Evolutionary conservation across 2,329 filamentous ascomycete genomes (phyloP).

Genomic region (Penicillium sp.): DNA sequence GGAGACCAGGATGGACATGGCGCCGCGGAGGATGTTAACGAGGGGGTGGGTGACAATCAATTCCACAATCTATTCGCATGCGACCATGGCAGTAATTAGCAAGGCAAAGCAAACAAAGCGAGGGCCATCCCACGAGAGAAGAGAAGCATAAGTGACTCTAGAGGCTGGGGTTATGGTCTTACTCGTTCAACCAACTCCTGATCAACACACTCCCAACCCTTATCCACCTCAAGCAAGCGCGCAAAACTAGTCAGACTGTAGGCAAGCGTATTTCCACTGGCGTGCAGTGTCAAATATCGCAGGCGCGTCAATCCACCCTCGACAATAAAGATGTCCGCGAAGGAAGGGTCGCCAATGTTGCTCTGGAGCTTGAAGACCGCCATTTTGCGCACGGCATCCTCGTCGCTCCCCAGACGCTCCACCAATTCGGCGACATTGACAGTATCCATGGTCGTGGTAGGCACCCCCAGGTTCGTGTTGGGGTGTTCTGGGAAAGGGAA

Average conservation of each 20-base stretch:
- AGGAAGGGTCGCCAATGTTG: slow-evolving; percentile 93
- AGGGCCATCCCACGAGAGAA: not conserved
- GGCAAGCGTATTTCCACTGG: slow-evolving; percentile 90
- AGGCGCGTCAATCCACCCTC: slow-evolving; percentile 84
- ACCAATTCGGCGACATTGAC: slow-evolving; percentile 64
- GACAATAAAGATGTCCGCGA: slow-evolving; percentile 94
- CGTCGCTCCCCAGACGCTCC: slow-evolving; percentile 63
- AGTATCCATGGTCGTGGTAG: slow-evolving; percentile 55
- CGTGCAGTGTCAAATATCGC: slow-evolving; percentile 79
- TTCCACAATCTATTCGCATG: slow-evolving; percentile 71
- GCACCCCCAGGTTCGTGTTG: slow-evolving; percentile 1
- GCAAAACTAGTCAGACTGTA: slow-evolving; percentile 91
- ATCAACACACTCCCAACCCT: slow-evolving; percentile 82
- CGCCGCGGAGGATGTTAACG: slow-evolving; percentile 94
- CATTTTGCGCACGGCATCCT: slow-evolving; percentile 97
- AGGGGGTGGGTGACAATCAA: slow-evolving; percentile 93
- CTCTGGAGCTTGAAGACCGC: slow-evolving; percentile 97
- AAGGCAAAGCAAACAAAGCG: not conserved
- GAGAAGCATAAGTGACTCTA: not conserved
- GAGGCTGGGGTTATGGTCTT: slow-evolving; percentile 33
- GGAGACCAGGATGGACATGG: slow-evolving; percentile 94
- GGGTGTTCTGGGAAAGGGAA: slow-evolving; percentile 4
- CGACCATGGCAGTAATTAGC: slow-evolving; percentile 17
- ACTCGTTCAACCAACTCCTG: slow-evolving; percentile 64
- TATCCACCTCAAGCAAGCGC: slow-evolving; percentile 89